Conservation (phyloP, 495 filamentous ascomycete species). For the Talaromyces liani region DNA sequence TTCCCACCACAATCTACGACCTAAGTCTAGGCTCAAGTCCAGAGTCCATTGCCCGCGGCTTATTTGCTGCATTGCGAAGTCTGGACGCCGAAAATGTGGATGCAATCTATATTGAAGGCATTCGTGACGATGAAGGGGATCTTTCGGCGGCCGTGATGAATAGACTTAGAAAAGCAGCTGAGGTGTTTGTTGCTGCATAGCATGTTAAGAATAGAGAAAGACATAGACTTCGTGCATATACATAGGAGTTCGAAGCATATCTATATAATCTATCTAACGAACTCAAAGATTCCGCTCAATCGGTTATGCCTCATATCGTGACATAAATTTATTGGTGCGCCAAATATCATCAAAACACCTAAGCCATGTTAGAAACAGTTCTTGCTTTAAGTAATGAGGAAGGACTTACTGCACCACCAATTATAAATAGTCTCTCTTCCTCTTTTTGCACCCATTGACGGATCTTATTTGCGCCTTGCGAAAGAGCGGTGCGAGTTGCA, state of each 20-base stretch:
- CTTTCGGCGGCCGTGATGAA: constrained; percentile 97
- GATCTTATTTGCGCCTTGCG: constrained; percentile 78
- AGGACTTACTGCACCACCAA: constrained; percentile 70
- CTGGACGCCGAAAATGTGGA: constrained; percentile 74
- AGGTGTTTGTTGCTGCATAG: constrained; percentile 33
- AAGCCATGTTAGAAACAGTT: neutral
- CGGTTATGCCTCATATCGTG: neutral
- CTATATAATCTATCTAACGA: neutral
- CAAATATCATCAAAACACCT: neutral
- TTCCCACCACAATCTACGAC: constrained; percentile 23
- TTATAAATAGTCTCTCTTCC: constrained; percentile 90
- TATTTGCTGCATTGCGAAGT: constrained; percentile 82
- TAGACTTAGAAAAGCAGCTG: constrained; percentile 80
- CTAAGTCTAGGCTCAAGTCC: constrained; percentile 60
- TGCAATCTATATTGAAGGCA: constrained; percentile 87
- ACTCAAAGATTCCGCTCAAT: neutral
- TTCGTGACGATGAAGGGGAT: constrained; percentile 64
- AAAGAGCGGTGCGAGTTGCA: constrained; percentile 66
- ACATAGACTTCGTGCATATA: neutral
- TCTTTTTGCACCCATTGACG: constrained; percentile 84
- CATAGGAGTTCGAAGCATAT: neutral
- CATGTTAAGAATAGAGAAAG: neutral
- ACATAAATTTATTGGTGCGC: neutral
- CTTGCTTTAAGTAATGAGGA: neutral
- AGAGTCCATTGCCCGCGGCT: constrained; percentile 67